These are phyloP conservation scores for Dryadomyces quercivorus DNA, from an alignment of 2,329 filamentous ascomycete species.

Conservation along the genomic window DNA sequence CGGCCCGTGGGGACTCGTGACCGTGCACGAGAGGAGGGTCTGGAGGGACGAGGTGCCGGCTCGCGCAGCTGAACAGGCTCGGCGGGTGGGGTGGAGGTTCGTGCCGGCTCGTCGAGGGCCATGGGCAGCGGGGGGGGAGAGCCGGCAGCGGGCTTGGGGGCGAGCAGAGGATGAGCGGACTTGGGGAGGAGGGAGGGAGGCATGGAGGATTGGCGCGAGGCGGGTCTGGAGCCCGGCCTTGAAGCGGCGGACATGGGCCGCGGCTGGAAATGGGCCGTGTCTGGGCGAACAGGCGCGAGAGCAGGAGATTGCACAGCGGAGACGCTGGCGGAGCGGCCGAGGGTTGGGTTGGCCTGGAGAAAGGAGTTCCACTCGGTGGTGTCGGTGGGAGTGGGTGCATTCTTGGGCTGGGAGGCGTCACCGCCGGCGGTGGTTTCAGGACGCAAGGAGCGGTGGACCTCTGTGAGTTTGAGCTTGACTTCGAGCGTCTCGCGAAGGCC, in stretches of 20 bases:
- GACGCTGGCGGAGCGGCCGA: slow-evolving; percentile 26
- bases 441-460: slow-evolving; percentile 48
- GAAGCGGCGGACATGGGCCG: slow-evolving; percentile 1
- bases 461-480: slow-evolving; percentile 78
- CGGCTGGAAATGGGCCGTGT: slow-evolving; percentile 7
- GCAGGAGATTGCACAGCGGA: slow-evolving; percentile 22
- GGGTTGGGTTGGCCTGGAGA: slow-evolving; percentile 54
- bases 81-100: background rate
- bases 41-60: slow-evolving; percentile 30
- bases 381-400: slow-evolving; percentile 42
- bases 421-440: slow-evolving; percentile 15
- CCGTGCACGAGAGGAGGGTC: slow-evolving; percentile 45
- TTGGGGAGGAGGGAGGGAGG: slow-evolving; percentile 4
- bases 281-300: slow-evolving; percentile 14
- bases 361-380: slow-evolving; percentile 69
- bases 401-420: slow-evolving; percentile 11
- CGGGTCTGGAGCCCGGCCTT: slow-evolving; percentile 8
- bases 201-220: slow-evolving; percentile 9
- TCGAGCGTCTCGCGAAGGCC: slow-evolving; percentile 81
- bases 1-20: slow-evolving; percentile 37
- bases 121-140: slow-evolving; percentile 4
- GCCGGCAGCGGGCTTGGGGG: background rate
- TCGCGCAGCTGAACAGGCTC: slow-evolving; percentile 13
- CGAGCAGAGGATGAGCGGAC: background rate
- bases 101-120: slow-evolving; percentile 2